Evolutionary conservation across 2,329 filamentous ascomycete genomes (phyloP), one percentile per base, ranked within the genome.

Genomic region (Claviceps maximensis): DNA sequence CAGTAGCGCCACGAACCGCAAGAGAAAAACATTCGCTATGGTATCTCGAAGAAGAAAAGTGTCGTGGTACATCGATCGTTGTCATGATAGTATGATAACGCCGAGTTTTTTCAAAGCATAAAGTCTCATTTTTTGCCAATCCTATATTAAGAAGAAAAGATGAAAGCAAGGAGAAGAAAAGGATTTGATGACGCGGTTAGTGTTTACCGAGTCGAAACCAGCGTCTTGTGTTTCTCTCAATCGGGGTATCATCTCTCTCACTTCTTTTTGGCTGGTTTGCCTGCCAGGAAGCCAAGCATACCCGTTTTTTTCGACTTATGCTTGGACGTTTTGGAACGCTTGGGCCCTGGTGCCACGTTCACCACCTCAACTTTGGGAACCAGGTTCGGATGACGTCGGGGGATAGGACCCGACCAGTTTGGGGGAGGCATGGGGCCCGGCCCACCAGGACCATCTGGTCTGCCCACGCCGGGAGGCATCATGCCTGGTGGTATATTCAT

Each of bases 201-300:
- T 47, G 21, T 15, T 21, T 42, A n/a, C 13, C 2, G 6, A n/a
- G 17, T 42, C 25, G n/a, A 45, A 45, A n/a, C 40, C 47, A 38
- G n/a, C 3, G 47, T 41, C 21, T 47, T 52, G 19, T 29, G 27
- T 31, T 36, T 36, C 10, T 15, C 15, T 38, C 36, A 4, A n/a
- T 44, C 17, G 12, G 27, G 29, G 47, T 19, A 29, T 13, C 36
- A n/a, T 13, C 17, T 29, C 13, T 29, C 58, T 58, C 52, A 61
- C 59, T 59, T 60, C 54, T 60, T 61, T 50, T 60, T 61, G 17
- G 50, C 19, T 19, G 56, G 57, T 25, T 55, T 57, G 38, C 58
- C 60, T 15, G 56, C 54, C 3, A 61, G 53, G 50, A 60, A 61
- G 9, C 42, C 50, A 4, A 59, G 52, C 54, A 61, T 54, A n/a